Conservation (phyloP, 2,329 filamentous ascomycete genomes). For the Cladophialophora immunda region DNA sequence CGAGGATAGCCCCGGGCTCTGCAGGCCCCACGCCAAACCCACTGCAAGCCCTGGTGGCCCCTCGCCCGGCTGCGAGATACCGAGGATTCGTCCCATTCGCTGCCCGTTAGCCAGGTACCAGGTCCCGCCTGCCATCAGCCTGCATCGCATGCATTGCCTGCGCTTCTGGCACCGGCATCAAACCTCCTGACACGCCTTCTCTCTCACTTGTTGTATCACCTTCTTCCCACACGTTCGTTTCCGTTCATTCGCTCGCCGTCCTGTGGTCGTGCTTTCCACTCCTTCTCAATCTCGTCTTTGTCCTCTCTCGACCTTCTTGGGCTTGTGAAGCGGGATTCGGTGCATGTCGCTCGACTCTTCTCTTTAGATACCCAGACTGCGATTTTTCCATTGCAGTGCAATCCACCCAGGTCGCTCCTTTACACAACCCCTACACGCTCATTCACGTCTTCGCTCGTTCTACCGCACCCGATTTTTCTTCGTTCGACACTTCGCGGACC, state of each 20-base stretch:
- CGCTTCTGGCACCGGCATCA: conserved; percentile 12
- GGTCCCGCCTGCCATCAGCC: neutral
- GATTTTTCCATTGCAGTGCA: conserved; percentile 28
- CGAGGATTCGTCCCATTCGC: conserved; percentile 10
- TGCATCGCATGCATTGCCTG: conserved; percentile 1
- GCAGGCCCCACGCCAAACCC: neutral
- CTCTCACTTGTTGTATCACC: conserved; percentile 29
- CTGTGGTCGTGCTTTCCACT: conserved; percentile 31
- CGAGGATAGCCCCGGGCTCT: conserved; percentile 7
- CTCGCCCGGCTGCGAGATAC: conserved; percentile 14
- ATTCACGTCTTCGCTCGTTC: neutral
- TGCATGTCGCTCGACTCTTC: neutral
- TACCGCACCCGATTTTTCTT: conserved; percentile 4
- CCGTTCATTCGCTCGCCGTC: conserved; percentile 24
- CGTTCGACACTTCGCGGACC: conserved; percentile 16
- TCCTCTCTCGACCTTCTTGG: conserved; percentile 6
- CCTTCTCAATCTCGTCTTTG: conserved; percentile 29
- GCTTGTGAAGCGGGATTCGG: conserved; percentile 10
- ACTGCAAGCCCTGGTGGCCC: neutral
- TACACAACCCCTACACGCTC: neutral
- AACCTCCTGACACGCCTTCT: conserved; percentile 24
- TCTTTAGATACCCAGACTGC: conserved; percentile 27
- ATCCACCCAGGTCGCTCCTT: conserved; percentile 22
- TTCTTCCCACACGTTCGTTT: conserved; percentile 23
- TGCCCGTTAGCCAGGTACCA: conserved; percentile 7